phyloP scores from a whole-genome alignment of 805 yeast species.

The Zygoascus biomembranicola region DNA sequence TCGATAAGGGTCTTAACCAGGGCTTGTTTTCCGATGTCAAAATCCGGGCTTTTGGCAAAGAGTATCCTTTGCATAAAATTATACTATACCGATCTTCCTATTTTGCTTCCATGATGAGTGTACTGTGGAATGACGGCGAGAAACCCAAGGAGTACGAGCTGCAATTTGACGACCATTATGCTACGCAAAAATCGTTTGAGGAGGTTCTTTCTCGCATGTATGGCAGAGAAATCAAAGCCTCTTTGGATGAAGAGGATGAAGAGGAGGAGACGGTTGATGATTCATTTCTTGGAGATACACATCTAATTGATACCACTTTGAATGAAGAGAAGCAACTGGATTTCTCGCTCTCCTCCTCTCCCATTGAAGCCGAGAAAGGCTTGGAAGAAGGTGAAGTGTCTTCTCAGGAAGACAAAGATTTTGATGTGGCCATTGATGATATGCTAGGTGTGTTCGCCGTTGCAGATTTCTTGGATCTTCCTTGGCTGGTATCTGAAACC shows the following conservation, averaged over 20 bases:
- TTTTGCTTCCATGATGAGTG: conserved; percentile 38
- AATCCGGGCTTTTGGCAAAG: conserved; percentile 38
- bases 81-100: conserved; percentile 41
- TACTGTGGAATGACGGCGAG: conserved; percentile 33
- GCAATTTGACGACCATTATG: conserved; percentile 29
- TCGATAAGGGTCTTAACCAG: conserved; percentile 5
- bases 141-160: conserved; percentile 25
- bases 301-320: not conserved
- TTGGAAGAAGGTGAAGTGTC: not conserved
- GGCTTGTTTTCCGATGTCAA: conserved; percentile 10
- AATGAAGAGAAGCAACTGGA: not conserved
- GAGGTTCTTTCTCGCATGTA: conserved; percentile 40
- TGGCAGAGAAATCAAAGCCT: conserved; percentile 30
- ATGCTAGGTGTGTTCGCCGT: conserved; percentile 31
- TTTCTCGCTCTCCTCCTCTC: not conserved
- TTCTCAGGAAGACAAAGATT: not conserved
- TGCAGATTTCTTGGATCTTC: conserved; percentile 42
- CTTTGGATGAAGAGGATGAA: not conserved
- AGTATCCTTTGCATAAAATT: conserved; percentile 39
- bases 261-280: not conserved
- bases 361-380: not conserved
- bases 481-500: conserved; percentile 37
- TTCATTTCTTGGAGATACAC: not conserved
- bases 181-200: conserved; percentile 41
- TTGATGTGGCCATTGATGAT: not conserved